phyloP scores from a whole-genome alignment of 2,329 filamentous ascomycete genomes.

The Beauveria caledonica region DNA sequence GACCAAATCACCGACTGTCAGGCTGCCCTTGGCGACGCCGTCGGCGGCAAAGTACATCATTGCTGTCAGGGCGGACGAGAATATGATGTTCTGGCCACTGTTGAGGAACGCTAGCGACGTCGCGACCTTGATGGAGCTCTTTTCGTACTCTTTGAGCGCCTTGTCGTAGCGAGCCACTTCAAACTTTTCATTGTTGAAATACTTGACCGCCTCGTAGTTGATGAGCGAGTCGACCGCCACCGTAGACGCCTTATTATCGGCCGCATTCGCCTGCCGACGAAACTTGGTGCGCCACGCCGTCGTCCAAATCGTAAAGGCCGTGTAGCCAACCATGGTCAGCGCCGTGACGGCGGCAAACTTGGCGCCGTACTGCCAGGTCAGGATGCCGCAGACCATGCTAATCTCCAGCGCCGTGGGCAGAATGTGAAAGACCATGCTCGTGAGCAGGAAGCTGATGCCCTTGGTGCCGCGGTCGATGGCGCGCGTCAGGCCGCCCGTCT shows the following conservation, averaged over 20 bases:
- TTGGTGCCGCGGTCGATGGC: conserved; percentile 97
- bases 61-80: conserved; percentile 81
- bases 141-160: conserved; percentile 78
- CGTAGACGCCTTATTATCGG: conserved; percentile 90
- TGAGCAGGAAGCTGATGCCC: conserved; percentile 93
- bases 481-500: conserved; percentile 87
- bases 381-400: conserved; percentile 86
- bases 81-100: conserved; percentile 93
- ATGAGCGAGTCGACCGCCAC: conserved; percentile 94
- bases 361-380: conserved; percentile 91
- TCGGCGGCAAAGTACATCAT: conserved; percentile 98
- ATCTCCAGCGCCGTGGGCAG: conserved; percentile 92
- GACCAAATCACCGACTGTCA: conserved; percentile 93
- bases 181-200: conserved; percentile 98
- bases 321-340: conserved; percentile 86
- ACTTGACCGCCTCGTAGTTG: conserved; percentile 98
- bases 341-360: conserved; percentile 89
- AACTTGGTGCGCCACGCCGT: conserved; percentile 98
- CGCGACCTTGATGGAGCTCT: conserved; percentile 91
- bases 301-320: conserved; percentile 93
- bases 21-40: conserved; percentile 69
- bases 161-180: conserved; percentile 87
- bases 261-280: conserved; percentile 86
- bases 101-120: conserved; percentile 91
- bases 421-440: conserved; percentile 97